These are phyloP conservation scores for Vanrija sp. DNA, from an alignment of 1,284 basidiomycete species.

Conservation along the genomic window DNA sequence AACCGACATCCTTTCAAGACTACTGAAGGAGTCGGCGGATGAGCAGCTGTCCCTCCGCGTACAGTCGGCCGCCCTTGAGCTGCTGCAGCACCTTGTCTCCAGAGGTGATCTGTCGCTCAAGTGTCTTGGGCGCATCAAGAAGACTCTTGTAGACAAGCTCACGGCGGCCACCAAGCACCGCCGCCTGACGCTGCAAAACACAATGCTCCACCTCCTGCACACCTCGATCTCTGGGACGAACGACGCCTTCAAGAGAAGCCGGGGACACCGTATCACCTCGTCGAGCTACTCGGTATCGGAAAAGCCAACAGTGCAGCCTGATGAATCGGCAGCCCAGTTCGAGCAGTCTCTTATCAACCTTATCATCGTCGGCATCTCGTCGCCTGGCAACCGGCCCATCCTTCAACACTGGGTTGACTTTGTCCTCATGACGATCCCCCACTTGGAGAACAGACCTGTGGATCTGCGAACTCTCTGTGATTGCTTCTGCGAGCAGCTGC, in stretches of 20 bases:
- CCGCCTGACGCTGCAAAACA: conserved; percentile 81
- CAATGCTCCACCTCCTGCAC: conserved; percentile 85
- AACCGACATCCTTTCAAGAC: conserved; percentile 7
- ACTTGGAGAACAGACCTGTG: conserved; percentile 54
- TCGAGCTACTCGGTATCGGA: conserved; percentile 17
- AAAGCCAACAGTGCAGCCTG: conserved; percentile 1
- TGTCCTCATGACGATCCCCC: conserved; percentile 79
- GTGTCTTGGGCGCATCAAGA: conserved; percentile 63
- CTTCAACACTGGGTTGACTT: conserved; percentile 97
- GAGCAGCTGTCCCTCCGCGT: conserved; percentile 50
- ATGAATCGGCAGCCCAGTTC: conserved; percentile 9
- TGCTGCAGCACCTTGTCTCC: conserved; percentile 74
- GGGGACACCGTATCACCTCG: conserved; percentile 27
- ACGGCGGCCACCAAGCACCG: conserved; percentile 66
- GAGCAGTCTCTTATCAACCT: conserved; percentile 63
- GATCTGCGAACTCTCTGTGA: conserved; percentile 76
- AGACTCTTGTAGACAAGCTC: conserved; percentile 68
- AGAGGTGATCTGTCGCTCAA: conserved; percentile 68
- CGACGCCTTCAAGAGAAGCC: conserved; percentile 3
- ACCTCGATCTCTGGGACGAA: conserved; percentile 62
- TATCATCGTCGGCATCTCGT: conserved; percentile 73
- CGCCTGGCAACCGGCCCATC: conserved; percentile 66
- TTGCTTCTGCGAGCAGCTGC: conserved; percentile 73
- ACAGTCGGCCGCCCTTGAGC: conserved; percentile 71
- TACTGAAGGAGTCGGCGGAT: conserved; percentile 50